Evolutionary conservation across 805 yeast species (phyloP), one percentile per base, ranked within the genome.

Genomic region (Wickerhamiella azyma): DNA sequence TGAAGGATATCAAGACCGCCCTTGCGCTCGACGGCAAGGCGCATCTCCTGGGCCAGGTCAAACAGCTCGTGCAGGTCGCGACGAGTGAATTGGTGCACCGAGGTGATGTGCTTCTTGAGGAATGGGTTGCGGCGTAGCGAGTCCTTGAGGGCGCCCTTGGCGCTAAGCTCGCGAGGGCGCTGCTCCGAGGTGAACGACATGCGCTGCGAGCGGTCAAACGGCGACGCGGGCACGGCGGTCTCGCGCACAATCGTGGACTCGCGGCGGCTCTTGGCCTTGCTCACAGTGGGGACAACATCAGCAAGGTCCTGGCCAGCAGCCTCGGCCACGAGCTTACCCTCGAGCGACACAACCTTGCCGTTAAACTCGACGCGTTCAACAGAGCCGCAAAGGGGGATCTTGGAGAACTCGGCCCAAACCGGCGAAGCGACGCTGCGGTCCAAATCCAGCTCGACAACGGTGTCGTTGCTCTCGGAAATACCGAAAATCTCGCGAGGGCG

Each of bases 21-120:
- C 59, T 80, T 82, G 69, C 97, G 82, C 69, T 89, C 96, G 50
- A 92, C 98, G 39, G 92, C 89, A 54, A 92, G 75, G 66, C 96
- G 77, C 86, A 92, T 80, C 68, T 94, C 97, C 70, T 89, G 96
- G 36, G 99, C 98, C 58, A 92, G 94, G 21, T 95, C 81, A 70
- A 92, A 92, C 62, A 92, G 72, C 26, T 86, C 76, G 64, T 89
- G 98, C 66, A 94, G 72, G 62, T 89, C 94, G 50, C 86, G 73
- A 66, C 97, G 81, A 53, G 75, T 72, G 62, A 89, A 78, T 61
- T 86, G 89, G 60, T 79, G 79, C 45, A 94, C 97, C 29, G 96
- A 85, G 57, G 85, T 69, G 47, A 92, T 79, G 46, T 88, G 82
- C 64, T 79, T 81, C 61, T 95, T 77, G 64, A 86, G 72, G 76